These are phyloP conservation scores for Leptographium lundbergii DNA, from an alignment of 2,329 filamentous ascomycete species.

Conservation along the genomic window DNA sequence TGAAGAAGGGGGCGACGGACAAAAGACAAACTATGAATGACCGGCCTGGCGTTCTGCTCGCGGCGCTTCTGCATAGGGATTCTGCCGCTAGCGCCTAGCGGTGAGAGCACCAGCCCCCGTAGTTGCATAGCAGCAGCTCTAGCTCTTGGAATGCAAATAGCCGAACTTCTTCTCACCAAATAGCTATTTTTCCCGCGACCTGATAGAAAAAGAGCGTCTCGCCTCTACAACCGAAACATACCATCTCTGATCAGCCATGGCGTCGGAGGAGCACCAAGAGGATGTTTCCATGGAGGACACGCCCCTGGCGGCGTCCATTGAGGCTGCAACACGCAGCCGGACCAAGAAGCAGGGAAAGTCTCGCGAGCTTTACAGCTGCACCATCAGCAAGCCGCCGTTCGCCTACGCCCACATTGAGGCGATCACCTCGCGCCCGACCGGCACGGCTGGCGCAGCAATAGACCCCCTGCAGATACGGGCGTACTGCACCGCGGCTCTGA, in stretches of 20 bases:
- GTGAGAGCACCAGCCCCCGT: not conserved
- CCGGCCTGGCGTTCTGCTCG: not conserved
- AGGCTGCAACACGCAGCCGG: slow-evolving; percentile 1
- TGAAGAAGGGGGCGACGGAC: not conserved
- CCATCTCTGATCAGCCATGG: not conserved
- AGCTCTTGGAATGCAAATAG: not conserved
- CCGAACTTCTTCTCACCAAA: not conserved
- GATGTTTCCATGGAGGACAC: slow-evolving; percentile 17
- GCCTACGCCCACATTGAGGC: slow-evolving; percentile 46
- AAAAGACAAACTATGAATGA: not conserved
- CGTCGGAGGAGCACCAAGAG: not conserved
- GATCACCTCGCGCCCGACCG: slow-evolving; percentile 14
- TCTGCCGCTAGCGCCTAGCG: not conserved
- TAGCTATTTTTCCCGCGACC: not conserved
- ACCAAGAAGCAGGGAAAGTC: slow-evolving; percentile 7
- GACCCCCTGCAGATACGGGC: slow-evolving; percentile 51
- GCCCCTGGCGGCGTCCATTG: slow-evolving; percentile 5
- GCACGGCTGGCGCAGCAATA: slow-evolving; percentile 19
- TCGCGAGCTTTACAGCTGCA: slow-evolving; percentile 34
- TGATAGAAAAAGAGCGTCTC: not conserved
- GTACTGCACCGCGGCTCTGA: slow-evolving; percentile 50
- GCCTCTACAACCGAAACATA: not conserved
- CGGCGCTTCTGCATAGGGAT: not conserved
- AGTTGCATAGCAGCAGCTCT: not conserved
- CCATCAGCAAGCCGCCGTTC: slow-evolving; percentile 37